These are phyloP conservation scores for Fragaria nilgerrensis DNA, from an alignment of 306 rosid genomes.

Conservation along the genomic window DNA sequence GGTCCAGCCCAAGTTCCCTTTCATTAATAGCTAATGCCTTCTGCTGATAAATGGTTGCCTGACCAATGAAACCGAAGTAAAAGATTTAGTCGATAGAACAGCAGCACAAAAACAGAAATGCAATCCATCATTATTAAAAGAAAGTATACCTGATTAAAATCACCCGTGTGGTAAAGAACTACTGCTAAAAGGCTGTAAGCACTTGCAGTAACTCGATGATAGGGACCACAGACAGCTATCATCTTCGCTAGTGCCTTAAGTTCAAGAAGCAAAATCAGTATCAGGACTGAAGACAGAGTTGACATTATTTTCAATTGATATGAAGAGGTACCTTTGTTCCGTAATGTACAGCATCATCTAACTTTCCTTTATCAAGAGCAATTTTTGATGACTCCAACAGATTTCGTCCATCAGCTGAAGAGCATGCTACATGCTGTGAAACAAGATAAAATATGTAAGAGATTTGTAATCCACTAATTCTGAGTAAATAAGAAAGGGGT, in stretches of 20 bases:
- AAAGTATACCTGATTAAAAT: constrained; percentile 77
- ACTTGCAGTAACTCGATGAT: constrained; percentile 93
- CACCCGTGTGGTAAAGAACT: constrained; percentile 98
- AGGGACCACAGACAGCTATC: constrained; percentile 92
- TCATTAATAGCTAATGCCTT: constrained; percentile 93
- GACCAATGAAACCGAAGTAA: constrained; percentile 8
- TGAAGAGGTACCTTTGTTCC: constrained; percentile 76
- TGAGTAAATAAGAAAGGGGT: constrained; percentile 14
- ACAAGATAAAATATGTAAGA: constrained; percentile 10
- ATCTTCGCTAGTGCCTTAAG: constrained; percentile 81
- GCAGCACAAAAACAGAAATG: neutral
- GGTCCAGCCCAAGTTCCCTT: constrained; percentile 97
- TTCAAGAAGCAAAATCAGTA: constrained; percentile 12
- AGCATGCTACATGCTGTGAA: constrained; percentile 78
- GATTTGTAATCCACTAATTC: neutral
- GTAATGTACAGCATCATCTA: constrained; percentile 87
- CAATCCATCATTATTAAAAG: constrained; percentile 4
- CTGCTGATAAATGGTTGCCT: constrained; percentile 97
- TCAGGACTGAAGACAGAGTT: neutral
- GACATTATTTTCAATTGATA: neutral
- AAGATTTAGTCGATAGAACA: neutral
- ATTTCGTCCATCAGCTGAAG: constrained; percentile 89
- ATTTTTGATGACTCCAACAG: constrained; percentile 83
- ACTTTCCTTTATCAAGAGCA: constrained; percentile 98
- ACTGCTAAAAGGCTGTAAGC: constrained; percentile 97